A percentile compares a stretch with the other conserved stretches of the same genome.
Conservation (phyloP, 164 flowering plant genomes). For the Vitis cinerea region DNA sequence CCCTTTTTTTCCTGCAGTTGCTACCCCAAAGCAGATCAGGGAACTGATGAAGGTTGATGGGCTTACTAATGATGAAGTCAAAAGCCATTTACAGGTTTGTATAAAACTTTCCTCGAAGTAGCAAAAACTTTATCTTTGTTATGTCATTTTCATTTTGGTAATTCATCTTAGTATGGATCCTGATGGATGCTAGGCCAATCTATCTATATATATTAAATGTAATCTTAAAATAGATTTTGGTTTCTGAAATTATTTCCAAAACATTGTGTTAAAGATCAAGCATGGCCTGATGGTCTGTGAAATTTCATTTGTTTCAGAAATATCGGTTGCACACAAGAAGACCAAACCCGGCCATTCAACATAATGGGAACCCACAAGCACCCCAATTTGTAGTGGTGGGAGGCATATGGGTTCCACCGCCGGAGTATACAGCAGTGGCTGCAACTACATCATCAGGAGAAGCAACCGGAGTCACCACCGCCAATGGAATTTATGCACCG, state of each 20-base stretch:
- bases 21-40: slow-evolving; percentile 94
- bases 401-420: slow-evolving; percentile 75
- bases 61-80: slow-evolving; percentile 94
- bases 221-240: neutral
- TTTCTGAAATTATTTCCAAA: neutral
- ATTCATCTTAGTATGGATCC: no score
- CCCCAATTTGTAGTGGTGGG: slow-evolving; percentile 77
- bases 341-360: slow-evolving; percentile 42
- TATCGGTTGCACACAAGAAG: slow-evolving; percentile 74
- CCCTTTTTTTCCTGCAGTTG: slow-evolving; percentile 44
- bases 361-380: slow-evolving; percentile 41
- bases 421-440: slow-evolving; percentile 37
- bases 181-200: no score
- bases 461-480: slow-evolving; percentile 10
- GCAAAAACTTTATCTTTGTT: no score
- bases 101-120: no score
- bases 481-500: slow-evolving; percentile 49
- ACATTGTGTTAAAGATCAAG: neutral
- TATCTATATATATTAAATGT: no score
- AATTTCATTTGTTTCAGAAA: slow-evolving; percentile 43
- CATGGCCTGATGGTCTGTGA: neutral
- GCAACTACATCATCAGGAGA: slow-evolving; percentile 31
- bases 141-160: no score
- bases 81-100: slow-evolving; percentile 96
- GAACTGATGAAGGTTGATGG: slow-evolving; percentile 98